These are phyloP conservation scores for Cornus controversa DNA, from an alignment of 148 eudicot genomes.

Conservation along the genomic window DNA sequence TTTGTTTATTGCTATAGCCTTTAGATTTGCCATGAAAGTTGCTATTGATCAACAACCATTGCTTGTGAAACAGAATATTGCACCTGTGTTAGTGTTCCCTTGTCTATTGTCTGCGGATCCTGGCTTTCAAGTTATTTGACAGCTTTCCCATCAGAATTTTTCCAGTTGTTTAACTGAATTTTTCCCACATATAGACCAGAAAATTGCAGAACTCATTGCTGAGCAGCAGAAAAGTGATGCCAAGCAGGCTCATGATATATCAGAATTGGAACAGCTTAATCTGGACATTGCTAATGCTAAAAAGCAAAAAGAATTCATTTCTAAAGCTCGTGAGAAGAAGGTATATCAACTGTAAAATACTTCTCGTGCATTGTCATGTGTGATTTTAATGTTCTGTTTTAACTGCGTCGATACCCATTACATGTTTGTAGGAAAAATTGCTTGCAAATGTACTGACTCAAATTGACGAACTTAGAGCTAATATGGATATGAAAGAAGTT, in stretches of 20 bases:
- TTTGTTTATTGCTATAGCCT: background rate
- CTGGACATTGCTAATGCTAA: conserved; percentile 77
- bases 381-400: conserved; percentile 9
- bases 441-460: conserved; percentile 64
- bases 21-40: background rate
- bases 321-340: conserved; percentile 82
- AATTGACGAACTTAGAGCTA: conserved; percentile 74
- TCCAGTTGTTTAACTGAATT: conserved; percentile 41
- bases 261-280: conserved; percentile 79
- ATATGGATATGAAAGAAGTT: conserved; percentile 59
- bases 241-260: conserved; percentile 82
- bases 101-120: background rate
- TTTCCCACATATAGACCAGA: conserved; percentile 72
- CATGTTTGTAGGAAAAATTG: conserved; percentile 60
- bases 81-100: background rate
- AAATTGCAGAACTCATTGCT: conserved; percentile 74
- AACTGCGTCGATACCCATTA: conserved; percentile 11
- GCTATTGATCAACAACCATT: no score
- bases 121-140: no score
- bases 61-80: background rate
- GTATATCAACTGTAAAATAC: conserved; percentile 26
- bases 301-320: conserved; percentile 71
- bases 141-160: background rate
- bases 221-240: conserved; percentile 97
- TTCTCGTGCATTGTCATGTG: background rate